Conservation (phyloP, 441 rosid species). For the Corymbia calophylla region DNA sequence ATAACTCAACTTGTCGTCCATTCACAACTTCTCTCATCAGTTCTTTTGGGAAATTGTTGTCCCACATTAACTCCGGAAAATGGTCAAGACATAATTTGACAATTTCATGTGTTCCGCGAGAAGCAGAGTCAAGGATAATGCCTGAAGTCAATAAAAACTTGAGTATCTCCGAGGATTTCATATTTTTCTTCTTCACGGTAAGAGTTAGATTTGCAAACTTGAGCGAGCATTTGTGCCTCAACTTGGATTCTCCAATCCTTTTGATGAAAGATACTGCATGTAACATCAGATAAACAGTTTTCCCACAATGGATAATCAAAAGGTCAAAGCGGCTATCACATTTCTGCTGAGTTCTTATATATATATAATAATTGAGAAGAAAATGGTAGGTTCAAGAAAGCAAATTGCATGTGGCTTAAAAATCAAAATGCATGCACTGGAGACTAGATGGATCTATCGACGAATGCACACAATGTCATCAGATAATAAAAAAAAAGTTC, state of each 20-base stretch:
- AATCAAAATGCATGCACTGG: neutral
- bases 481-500: neutral
- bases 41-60: neutral
- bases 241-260: neutral
- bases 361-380: neutral
- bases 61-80: neutral
- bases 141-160: neutral
- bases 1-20: neutral
- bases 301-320: neutral
- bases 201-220: neutral
- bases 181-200: accelerated
- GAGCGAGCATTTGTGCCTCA: neutral
- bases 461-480: neutral
- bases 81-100: neutral
- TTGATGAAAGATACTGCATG: neutral
- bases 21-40: neutral
- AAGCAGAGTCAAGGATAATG: neutral
- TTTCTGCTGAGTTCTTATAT: neutral
- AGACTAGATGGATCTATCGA: neutral
- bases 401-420: neutral
- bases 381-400: neutral
- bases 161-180: accelerated
- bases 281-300: neutral
- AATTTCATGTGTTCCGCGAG: neutral
- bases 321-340: neutral